Evolutionary conservation across 345 rosid genomes (phyloP), one percentile per base, ranked within the genome.

Genomic region (Erodium maritimum): DNA sequence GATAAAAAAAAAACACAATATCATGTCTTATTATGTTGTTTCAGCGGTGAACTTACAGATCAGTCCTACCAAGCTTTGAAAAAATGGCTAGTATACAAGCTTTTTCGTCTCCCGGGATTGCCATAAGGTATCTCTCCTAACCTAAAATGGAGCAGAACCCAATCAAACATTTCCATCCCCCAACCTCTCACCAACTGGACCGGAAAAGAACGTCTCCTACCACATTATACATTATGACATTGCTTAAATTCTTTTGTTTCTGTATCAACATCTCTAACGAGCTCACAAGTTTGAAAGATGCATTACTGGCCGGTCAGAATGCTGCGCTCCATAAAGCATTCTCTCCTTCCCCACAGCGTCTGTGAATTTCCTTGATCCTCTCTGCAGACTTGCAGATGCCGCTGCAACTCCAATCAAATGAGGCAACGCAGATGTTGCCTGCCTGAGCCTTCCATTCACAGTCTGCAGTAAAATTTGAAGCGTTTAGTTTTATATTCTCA

Each of bases 381-480:
- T 88, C 96, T 0, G 78, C 88, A 3, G 96, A 86, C 73, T 67
- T 86, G 83, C 98, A 91, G 17, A 91, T 70, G 50, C 96, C 96
- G 16, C 96, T 84, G 75, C 95, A 91, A 65, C 72, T 81, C 96
- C 96, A 91, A 51, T 88, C 95, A 34, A 86, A 91, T 21, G 93
- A 88, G 65, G 98, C 97, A 67, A 84, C 88, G 19, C 96, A 91
- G 56, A 77, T 50, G 64, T 88, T 91, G 64, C 97, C 95, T 0
- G 97, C 97, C 68, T 88, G 97, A 20, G 91, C 96, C 65, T 85
- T 91, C 96, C 97, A 91, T 76, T 91, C 95, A 16, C 96, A 88
- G 67, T 91, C 96, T 91, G 80, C 34, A 50, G 55, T n/a, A 19
- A 62, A 50, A 37, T n/a, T n/a, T n/a, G n/a, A n/a, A n/a, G 37